Conservation (phyloP, 1,284 basidiomycete species). For the Ustilago crameri region DNA sequence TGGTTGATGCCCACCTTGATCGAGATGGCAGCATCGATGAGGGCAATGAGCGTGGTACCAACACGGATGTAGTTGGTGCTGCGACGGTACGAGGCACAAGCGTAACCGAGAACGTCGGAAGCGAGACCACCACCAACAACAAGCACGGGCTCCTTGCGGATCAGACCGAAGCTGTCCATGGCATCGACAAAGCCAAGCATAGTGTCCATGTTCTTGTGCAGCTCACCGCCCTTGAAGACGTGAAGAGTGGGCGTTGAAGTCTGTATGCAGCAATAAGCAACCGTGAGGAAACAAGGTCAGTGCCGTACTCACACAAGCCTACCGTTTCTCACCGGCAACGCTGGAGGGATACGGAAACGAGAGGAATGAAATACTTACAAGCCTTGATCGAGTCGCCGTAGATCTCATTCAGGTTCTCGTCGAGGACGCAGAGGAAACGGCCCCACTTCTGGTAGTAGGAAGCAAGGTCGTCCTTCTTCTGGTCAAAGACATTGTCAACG, state of each 20-base stretch:
- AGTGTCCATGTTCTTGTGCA: constrained; percentile 70
- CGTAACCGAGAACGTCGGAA: constrained; percentile 69
- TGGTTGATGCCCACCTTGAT: constrained; percentile 69
- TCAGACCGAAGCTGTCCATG: constrained; percentile 70
- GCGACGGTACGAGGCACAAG: constrained; percentile 70
- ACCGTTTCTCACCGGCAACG: too few relatives aligned
- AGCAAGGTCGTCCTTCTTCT: constrained; percentile 69
- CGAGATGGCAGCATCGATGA: constrained; percentile 71
- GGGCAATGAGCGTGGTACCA: constrained; percentile 70
- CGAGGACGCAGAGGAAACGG: constrained; percentile 70
- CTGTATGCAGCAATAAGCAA: constrained; percentile 44
- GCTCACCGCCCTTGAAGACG: constrained; percentile 70
- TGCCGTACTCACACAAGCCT: background rate
- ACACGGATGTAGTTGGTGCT: constrained; percentile 71
- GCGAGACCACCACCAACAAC: constrained; percentile 71
- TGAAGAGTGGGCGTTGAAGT: constrained; percentile 70
- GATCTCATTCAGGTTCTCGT: constrained; percentile 67
- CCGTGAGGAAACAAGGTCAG: constrained; percentile 15
- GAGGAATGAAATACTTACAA: constrained; percentile 40
- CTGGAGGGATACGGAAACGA: background rate
- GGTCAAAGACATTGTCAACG: constrained; percentile 70
- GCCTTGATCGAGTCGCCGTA: constrained; percentile 64
- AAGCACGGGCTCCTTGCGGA: constrained; percentile 71
- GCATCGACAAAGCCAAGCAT: constrained; percentile 71
- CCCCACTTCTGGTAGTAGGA: constrained; percentile 70